Evolutionary conservation across 768 basidiomycete genomes (phyloP).

Genomic region (Auricularia sp.): DNA sequence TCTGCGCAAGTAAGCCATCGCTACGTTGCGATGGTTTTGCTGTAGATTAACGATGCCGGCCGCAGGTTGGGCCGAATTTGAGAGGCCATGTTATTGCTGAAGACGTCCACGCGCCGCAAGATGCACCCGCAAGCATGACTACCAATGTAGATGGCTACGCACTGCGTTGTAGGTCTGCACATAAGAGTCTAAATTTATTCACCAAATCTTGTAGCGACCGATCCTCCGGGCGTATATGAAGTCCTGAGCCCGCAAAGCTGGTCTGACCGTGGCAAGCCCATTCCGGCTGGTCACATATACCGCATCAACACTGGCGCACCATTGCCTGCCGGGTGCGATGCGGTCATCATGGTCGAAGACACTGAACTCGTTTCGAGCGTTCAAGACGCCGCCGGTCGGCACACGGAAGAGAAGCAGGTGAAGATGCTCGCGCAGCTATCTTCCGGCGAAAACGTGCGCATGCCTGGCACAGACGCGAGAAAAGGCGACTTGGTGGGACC

Average conservation of each 20-base stretch:
- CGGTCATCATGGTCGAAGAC: constrained; percentile 91
- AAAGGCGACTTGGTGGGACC: constrained; percentile 48
- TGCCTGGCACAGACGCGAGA: constrained; percentile 63
- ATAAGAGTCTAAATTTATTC: too few relatives aligned
- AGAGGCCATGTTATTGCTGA: constrained; percentile 66
- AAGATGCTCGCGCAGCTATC: constrained; percentile 55
- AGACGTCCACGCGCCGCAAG: constrained; percentile 53
- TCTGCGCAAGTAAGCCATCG: constrained; percentile 34
- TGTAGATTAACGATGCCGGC: not conserved
- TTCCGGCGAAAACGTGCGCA: constrained; percentile 60
- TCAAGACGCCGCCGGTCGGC: constrained; percentile 27
- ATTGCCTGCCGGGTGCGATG: constrained; percentile 61
- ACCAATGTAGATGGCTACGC: constrained; percentile 91
- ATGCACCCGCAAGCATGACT: constrained; percentile 55
- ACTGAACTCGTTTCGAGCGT: constrained; percentile 58
- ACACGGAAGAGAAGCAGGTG: constrained; percentile 62
- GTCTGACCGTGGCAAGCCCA: constrained; percentile 21
- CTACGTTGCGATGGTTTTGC: not conserved
- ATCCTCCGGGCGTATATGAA: constrained; percentile 53
- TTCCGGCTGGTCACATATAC: constrained; percentile 45
- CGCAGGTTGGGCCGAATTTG: constrained; percentile 50
- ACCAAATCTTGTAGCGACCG: constrained; percentile 36
- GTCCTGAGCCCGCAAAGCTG: constrained; percentile 49
- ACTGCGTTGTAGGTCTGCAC: constrained; percentile 42
- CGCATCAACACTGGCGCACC: constrained; percentile 85